A percentile compares a stretch with the other conserved stretches of the same genome.
These are phyloP conservation scores for Candida smagusa DNA, from an alignment of 1,139 yeast species.

Conservation along the genomic window DNA sequence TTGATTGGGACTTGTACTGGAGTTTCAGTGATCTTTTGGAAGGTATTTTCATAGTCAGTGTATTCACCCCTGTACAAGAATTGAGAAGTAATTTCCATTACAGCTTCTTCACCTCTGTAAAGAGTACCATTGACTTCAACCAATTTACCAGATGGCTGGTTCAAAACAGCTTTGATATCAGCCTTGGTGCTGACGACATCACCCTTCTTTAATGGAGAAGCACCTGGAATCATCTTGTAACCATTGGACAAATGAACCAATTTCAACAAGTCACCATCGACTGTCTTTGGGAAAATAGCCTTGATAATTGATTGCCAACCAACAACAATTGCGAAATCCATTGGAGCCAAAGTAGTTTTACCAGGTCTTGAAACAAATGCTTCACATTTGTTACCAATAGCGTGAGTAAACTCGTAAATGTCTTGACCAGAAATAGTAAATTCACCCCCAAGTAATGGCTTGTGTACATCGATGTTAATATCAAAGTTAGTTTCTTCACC, in stretches of 20 bases:
- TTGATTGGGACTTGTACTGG: conserved; percentile 77
- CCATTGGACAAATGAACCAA: conserved; percentile 95
- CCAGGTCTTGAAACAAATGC: conserved; percentile 91
- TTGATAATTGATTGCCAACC: conserved; percentile 98
- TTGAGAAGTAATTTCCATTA: conserved; percentile 91
- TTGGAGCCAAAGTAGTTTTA: conserved; percentile 85
- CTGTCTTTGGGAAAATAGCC: conserved; percentile 93
- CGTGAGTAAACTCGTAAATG: conserved; percentile 91
- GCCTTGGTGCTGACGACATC: conserved; percentile 84
- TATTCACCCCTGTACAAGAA: conserved; percentile 96
- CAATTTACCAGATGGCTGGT: conserved; percentile 90
- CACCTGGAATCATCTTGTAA: conserved; percentile 90
- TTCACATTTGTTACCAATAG: conserved; percentile 95
- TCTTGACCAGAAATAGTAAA: conserved; percentile 70
- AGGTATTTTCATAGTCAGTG: conserved; percentile 84
- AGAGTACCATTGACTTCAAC: conserved; percentile 94
- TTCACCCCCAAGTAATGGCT: conserved; percentile 69
- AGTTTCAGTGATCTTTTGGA: conserved; percentile 83
- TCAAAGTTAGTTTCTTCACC: conserved; percentile 60
- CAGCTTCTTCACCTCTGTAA: conserved; percentile 70
- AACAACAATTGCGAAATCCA: conserved; percentile 98
- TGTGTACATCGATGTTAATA: conserved; percentile 64
- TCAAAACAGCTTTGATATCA: conserved; percentile 81
- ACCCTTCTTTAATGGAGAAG: conserved; percentile 83
- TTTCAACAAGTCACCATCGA: conserved; percentile 93